Percentiles rank a stretch among this genome's conserved stretches.
Evolutionary conservation across 331 rosid species (phyloP).

Genomic region (Malus hybrid): DNA sequence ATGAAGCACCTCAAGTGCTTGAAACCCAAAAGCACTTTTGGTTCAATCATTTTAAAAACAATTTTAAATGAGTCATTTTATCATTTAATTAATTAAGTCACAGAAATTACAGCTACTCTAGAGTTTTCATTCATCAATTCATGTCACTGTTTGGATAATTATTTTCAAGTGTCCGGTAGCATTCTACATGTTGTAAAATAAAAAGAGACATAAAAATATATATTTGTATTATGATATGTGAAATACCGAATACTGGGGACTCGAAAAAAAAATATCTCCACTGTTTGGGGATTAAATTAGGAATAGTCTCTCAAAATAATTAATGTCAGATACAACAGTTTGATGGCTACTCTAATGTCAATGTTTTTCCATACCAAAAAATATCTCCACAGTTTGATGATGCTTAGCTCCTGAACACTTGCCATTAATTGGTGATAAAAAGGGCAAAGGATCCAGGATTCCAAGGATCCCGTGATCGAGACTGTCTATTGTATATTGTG

Average conservation of each 20-base stretch:
- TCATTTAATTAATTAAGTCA: background rate
- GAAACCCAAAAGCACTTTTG: too few species aligned
- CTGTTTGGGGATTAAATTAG: background rate
- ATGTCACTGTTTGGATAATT: background rate
- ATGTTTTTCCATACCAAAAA: background rate
- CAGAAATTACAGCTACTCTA: background rate
- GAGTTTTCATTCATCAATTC: background rate
- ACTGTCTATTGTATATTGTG: rapidly evolving
- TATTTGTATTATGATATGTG: too few species aligned
- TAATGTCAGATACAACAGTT: too few species aligned
- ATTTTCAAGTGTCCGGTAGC: too few species aligned
- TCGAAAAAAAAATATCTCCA: background rate
- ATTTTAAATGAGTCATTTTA: too few species aligned
- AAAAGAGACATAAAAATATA: background rate
- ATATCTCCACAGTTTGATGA: background rate
- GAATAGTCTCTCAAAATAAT: too few species aligned
- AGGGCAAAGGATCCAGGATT: background rate
- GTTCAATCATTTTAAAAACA: too few species aligned
- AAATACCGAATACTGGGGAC: too few species aligned
- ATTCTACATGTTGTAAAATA: too few species aligned
- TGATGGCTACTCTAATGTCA: background rate
- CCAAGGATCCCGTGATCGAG: too few species aligned
- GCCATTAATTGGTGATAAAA: background rate
- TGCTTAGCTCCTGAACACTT: background rate
- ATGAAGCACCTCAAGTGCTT: too few species aligned